Evolutionary conservation across 805 yeast genomes (phyloP).

Genomic region (Cyberlindnera mrakii): DNA sequence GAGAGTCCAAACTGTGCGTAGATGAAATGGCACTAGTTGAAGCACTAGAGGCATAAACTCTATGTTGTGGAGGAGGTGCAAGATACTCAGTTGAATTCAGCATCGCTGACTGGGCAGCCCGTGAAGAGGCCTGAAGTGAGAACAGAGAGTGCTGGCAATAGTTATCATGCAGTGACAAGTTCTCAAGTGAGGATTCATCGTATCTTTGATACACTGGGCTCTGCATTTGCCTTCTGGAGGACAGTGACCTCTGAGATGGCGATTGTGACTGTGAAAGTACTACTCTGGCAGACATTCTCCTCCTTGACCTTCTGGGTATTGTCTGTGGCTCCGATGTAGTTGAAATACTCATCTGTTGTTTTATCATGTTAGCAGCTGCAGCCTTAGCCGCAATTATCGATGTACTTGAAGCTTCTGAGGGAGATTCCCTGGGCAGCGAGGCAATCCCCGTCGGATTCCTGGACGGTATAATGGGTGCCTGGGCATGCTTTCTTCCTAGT

Average conservation of each 20-base stretch:
- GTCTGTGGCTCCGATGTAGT: conserved; percentile 1
- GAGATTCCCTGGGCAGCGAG: not conserved
- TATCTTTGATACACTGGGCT: not conserved
- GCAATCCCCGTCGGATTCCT: conserved; percentile 21
- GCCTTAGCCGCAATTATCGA: conserved; percentile 23
- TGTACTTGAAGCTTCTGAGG: conserved; percentile 1
- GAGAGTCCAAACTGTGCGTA: conserved; percentile 14
- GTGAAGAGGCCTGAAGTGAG: conserved; percentile 1
- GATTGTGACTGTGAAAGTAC: conserved; percentile 1
- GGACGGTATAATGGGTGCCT: conserved; percentile 12
- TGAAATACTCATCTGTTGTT: not conserved
- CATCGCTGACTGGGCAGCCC: conserved; percentile 13
- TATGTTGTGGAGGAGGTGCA: conserved; percentile 6
- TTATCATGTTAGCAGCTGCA: conserved; percentile 8
- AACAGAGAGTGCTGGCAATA: conserved; percentile 7
- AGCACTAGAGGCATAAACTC: conserved; percentile 6
- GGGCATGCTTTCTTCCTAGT: conserved; percentile 13
- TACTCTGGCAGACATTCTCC: not conserved
- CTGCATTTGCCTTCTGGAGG: conserved; percentile 1
- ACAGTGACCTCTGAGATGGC: conserved; percentile 1
- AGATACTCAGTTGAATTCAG: conserved; percentile 6
- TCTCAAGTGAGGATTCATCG: conserved; percentile 4
- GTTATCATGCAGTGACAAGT: conserved; percentile 3
- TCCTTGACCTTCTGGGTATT: not conserved
- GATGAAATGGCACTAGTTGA: conserved; percentile 17